Evolutionary conservation across 352 stramenopile species (phyloP).

Genomic region (Phytopythium aichiense): DNA sequence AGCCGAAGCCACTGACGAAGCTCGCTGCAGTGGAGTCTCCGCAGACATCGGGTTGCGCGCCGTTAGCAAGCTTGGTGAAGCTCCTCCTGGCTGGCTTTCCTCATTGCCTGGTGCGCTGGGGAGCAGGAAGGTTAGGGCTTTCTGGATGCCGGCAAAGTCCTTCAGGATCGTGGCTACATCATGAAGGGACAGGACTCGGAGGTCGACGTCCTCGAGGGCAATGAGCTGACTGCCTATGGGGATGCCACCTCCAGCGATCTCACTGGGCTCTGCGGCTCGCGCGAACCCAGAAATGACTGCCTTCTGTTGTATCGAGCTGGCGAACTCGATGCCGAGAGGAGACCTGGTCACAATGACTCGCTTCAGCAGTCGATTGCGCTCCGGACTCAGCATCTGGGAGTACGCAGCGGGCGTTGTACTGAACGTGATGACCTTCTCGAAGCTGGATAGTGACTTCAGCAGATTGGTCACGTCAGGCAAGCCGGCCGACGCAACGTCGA

Average conservation of each 20-base stretch:
- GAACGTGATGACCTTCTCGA: conserved; percentile 63
- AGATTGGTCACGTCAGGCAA: conserved; percentile 32
- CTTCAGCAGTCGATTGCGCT: conserved; percentile 9
- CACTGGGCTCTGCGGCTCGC: conserved; percentile 4
- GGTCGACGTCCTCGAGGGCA: conserved; percentile 39
- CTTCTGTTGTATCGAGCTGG: conserved; percentile 10
- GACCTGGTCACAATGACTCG: conserved; percentile 17
- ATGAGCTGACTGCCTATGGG: conserved; percentile 40
- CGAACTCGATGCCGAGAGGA: conserved; percentile 30
- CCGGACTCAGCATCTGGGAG: conserved; percentile 23
- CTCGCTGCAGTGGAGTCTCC: background rate
- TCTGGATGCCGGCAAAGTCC: conserved; percentile 18
- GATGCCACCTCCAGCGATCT: conserved; percentile 21
- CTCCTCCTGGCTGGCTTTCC: background rate
- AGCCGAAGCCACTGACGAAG: background rate
- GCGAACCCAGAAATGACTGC: conserved; percentile 21
- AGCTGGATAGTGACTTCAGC: conserved; percentile 25
- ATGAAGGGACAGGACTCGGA: conserved; percentile 29
- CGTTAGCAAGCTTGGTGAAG: background rate
- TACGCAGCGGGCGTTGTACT: conserved; percentile 35
- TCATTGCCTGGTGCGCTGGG: background rate
- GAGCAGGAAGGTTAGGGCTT: conserved; percentile 35
- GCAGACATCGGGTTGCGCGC: background rate
- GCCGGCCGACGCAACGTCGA: conserved; percentile 32
- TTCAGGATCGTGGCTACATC: conserved; percentile 32